phyloP scores from a whole-genome alignment of 2,329 filamentous ascomycete species.

The Pseudogymnoascus sp. region DNA sequence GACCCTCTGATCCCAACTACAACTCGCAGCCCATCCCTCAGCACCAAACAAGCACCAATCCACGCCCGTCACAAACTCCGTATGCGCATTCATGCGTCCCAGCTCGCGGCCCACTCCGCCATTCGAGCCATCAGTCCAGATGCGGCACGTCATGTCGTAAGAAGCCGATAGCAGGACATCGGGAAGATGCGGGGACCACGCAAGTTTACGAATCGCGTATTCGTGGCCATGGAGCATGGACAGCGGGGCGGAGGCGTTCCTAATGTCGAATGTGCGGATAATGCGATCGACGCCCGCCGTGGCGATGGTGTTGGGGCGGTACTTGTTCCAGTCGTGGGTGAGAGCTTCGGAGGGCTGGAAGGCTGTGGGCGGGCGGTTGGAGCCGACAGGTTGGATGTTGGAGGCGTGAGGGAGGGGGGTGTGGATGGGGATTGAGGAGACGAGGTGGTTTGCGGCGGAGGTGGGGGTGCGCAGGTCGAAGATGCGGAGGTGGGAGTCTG shows the following conservation, averaged over 20 bases:
- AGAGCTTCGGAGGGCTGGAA: constrained; percentile 59
- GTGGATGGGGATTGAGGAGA: constrained; percentile 76
- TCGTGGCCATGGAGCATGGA: constrained; percentile 76
- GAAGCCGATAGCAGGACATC: constrained; percentile 82
- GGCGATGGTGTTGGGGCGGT: constrained; percentile 75
- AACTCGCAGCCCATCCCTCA: constrained; percentile 91
- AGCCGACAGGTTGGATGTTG: constrained; percentile 15
- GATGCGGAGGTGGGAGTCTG: constrained; percentile 80
- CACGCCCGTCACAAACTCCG: constrained; percentile 91
- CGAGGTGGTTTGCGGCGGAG: constrained; percentile 80
- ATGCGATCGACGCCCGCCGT: constrained; percentile 82
- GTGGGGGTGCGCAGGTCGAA: constrained; percentile 87
- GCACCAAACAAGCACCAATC: constrained; percentile 97
- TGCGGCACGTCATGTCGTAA: constrained; percentile 95
- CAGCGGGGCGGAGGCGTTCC: constrained; percentile 63
- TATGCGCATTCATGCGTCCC: constrained; percentile 81
- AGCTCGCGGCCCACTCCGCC: constrained; percentile 35
- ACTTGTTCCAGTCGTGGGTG: constrained; percentile 99
- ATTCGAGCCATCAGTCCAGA: constrained; percentile 74
- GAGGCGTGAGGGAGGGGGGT: not conserved
- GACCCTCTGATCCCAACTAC: constrained; percentile 88
- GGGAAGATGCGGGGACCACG: constrained; percentile 90
- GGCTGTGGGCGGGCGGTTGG: constrained; percentile 22
- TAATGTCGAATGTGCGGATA: constrained; percentile 85
- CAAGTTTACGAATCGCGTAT: constrained; percentile 77